Conservation (phyloP, 2,329 filamentous ascomycete genomes). For the Periconia digitata region DNA sequence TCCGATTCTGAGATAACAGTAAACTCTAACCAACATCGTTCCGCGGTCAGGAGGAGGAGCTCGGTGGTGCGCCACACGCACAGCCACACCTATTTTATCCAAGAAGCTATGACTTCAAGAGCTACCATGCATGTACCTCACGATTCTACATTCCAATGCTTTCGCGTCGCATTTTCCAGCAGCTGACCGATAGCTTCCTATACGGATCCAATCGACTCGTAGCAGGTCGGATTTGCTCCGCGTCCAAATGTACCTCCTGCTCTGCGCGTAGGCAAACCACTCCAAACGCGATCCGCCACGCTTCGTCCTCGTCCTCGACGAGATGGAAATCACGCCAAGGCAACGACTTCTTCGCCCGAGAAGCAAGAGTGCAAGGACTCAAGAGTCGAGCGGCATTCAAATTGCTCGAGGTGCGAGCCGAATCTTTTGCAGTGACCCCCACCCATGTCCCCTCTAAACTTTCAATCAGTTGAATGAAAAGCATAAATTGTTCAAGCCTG, state of each 20-base stretch:
- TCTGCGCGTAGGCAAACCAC: slow-evolving; percentile 4
- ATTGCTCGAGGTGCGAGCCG: slow-evolving; percentile 70
- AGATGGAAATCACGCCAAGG: slow-evolving; percentile 82
- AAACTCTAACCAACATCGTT: no score
- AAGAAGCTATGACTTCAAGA: neutral
- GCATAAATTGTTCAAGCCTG: slow-evolving; percentile 74
- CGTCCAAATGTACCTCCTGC: slow-evolving; percentile 16
- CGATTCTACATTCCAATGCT: slow-evolving; percentile 31
- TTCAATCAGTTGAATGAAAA: slow-evolving; percentile 72
- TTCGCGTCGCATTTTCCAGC: slow-evolving; percentile 39
- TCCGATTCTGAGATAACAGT: no score
- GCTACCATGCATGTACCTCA: neutral
- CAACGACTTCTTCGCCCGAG: slow-evolving; percentile 69
- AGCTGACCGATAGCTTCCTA: slow-evolving; percentile 39
- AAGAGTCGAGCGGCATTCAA: slow-evolving; percentile 95
- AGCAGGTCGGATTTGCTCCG: slow-evolving; percentile 12
- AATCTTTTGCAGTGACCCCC: neutral
- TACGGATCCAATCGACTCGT: slow-evolving; percentile 14
- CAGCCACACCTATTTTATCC: neutral
- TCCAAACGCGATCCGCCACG: slow-evolving; percentile 11
- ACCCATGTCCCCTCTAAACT: slow-evolving; percentile 15
- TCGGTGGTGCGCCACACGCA: neutral
- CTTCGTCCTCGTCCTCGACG: slow-evolving; percentile 61
- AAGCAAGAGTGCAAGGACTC: slow-evolving; percentile 76
- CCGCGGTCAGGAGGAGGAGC: no score